Conservation (phyloP, 2,329 filamentous ascomycete species). For the Cladorrhinum sp. region DNA sequence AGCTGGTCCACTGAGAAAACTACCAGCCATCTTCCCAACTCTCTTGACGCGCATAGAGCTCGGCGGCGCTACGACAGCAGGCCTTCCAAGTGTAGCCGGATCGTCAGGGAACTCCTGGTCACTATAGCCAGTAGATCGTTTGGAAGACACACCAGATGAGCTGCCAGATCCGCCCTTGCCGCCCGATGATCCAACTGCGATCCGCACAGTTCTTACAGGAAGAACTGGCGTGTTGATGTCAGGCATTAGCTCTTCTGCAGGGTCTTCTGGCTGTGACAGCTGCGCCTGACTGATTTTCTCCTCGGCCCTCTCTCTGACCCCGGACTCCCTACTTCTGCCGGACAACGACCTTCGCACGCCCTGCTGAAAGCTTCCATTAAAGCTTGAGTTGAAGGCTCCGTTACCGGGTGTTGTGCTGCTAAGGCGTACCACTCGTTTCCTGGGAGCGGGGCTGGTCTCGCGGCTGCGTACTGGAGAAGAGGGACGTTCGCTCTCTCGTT, state of each 20-base stretch:
- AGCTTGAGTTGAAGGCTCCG: conserved; percentile 22
- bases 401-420: conserved; percentile 44
- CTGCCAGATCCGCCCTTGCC: conserved; percentile 37
- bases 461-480: conserved; percentile 45
- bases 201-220: conserved; percentile 52
- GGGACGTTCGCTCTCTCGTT: conserved; percentile 26
- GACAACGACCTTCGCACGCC: conserved; percentile 53
- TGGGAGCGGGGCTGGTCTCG: conserved; percentile 49
- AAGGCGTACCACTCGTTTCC: conserved; percentile 57
- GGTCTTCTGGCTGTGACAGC: conserved; percentile 18
- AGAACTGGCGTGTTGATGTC: conserved; percentile 55
- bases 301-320: conserved; percentile 31
- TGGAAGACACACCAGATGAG: conserved; percentile 37
- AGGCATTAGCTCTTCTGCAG: conserved; percentile 29
- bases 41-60: conserved; percentile 76
- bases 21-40: conserved; percentile 70
- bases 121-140: conserved; percentile 37
- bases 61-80: conserved; percentile 56
- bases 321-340: conserved; percentile 26
- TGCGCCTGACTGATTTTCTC: conserved; percentile 29
- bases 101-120: conserved; percentile 49
- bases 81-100: conserved; percentile 48
- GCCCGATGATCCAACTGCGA: conserved; percentile 51
- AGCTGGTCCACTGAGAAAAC: conserved; percentile 76
- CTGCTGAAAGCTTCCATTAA: conserved; percentile 32